These are phyloP conservation scores for Manihot esculenta DNA, from an alignment of 441 rosid genomes.

Conservation along the genomic window DNA sequence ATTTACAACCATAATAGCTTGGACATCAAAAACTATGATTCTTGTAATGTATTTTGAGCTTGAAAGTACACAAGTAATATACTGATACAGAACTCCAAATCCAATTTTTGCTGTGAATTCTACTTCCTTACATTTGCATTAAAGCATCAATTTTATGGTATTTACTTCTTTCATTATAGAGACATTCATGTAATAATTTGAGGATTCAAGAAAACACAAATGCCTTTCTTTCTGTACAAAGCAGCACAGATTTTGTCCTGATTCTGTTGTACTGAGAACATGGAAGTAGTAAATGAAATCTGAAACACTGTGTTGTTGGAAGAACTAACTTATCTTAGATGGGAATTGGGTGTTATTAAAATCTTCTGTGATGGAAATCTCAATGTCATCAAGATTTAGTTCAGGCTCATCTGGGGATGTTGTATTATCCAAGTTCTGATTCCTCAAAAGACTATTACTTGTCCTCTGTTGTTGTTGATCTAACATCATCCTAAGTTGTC, in stretches of 20 bases:
- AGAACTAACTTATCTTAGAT: constrained; percentile 62
- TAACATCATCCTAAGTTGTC: constrained; percentile 70
- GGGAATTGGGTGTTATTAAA: constrained; percentile 44
- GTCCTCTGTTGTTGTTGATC: constrained; percentile 75
- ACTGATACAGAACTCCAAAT: background rate
- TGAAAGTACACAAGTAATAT: background rate
- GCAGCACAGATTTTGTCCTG: background rate
- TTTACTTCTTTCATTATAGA: constrained; percentile 3
- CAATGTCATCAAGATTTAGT: constrained; percentile 41
- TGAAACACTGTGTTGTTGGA: constrained; percentile 22
- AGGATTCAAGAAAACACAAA: background rate
- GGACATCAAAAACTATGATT: background rate
- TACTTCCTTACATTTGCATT: background rate
- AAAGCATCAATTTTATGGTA: background rate
- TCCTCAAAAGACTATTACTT: constrained; percentile 36
- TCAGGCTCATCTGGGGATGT: constrained; percentile 23
- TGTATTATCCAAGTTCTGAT: constrained; percentile 28
- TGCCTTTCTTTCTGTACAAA: constrained; percentile 10
- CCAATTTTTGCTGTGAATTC: background rate
- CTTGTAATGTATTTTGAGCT: background rate
- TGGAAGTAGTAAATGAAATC: constrained; percentile 11
- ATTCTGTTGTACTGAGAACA: constrained; percentile 7
- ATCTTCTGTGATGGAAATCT: constrained; percentile 43
- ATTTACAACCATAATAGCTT: background rate
- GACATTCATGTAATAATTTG: background rate